Percentiles rank a stretch among this genome's conserved stretches.
Evolutionary conservation across 306 rosid genomes (phyloP).

Genomic region (Arachis stenosperma): DNA sequence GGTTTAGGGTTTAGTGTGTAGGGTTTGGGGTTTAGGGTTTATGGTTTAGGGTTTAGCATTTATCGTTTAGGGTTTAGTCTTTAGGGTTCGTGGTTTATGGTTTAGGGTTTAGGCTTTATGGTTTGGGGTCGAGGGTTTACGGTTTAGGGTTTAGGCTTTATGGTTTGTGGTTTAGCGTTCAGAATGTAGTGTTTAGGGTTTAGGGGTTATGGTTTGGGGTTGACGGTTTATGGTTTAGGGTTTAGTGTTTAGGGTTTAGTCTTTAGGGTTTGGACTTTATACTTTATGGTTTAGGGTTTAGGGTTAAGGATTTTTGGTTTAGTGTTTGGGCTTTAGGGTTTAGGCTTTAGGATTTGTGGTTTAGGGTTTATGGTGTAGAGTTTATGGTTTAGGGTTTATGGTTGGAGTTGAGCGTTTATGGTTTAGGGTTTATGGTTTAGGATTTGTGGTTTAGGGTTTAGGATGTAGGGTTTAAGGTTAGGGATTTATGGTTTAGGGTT

Average conservation of each 20-base stretch:
- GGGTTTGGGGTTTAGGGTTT: no score
- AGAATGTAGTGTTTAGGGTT: no score
- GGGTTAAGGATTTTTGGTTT: no score
- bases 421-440: background rate
- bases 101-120: background rate
- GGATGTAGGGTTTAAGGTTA: background rate
- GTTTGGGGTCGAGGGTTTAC: background rate
- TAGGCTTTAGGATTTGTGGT: background rate
- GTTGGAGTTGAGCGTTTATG: background rate
- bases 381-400: background rate
- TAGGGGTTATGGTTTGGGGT: no score
- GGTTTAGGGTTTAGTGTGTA: no score
- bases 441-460: background rate
- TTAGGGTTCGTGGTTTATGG: background rate
- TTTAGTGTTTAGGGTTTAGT: no score
- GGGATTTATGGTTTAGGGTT: background rate
- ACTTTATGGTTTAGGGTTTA: no score
- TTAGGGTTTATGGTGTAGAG: background rate
- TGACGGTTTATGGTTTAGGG: no score
- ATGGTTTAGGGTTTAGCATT: background rate
- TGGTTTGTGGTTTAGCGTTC: no score
- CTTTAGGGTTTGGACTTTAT: no score
- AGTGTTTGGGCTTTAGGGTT: no score
- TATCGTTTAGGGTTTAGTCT: background rate
- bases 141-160: no score